A percentile compares a stretch with the other conserved stretches of the same genome.
These are phyloP conservation scores for Neofusicoccum sp. DNA, from an alignment of 2,329 filamentous ascomycete genomes.

Conservation along the genomic window DNA sequence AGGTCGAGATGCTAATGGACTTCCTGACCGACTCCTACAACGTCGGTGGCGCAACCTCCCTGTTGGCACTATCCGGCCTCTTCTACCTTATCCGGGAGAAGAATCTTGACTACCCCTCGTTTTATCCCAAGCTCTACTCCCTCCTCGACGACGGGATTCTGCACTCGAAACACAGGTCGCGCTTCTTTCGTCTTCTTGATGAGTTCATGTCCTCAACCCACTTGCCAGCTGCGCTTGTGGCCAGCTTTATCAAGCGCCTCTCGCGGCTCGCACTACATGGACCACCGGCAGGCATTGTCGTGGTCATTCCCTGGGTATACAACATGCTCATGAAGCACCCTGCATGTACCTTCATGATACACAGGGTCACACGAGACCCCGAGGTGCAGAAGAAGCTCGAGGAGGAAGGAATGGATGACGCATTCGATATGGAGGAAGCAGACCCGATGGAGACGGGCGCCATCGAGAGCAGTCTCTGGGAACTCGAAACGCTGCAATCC, in stretches of 20 bases:
- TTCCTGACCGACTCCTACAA: slow-evolving; percentile 95
- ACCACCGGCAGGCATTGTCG: slow-evolving; percentile 84
- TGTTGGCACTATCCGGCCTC: slow-evolving; percentile 86
- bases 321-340: slow-evolving; percentile 90
- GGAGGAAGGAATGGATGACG: slow-evolving; percentile 65
- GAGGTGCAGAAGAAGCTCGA: slow-evolving; percentile 60
- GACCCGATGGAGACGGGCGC: slow-evolving; percentile 85
- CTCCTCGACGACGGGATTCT: slow-evolving; percentile 81
- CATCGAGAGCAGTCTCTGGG: slow-evolving; percentile 93
- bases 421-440: slow-evolving; percentile 70
- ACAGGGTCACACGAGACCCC: slow-evolving; percentile 65
- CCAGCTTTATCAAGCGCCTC: slow-evolving; percentile 95
- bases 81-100: slow-evolving; percentile 92
- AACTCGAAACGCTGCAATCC: slow-evolving; percentile 82
- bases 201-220: slow-evolving; percentile 89
- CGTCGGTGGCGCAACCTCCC: slow-evolving; percentile 77
- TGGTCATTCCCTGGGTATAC: slow-evolving; percentile 89
- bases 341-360: slow-evolving; percentile 92
- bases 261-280: slow-evolving; percentile 80
- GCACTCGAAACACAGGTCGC: slow-evolving; percentile 90
- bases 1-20: slow-evolving; percentile 88
- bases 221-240: slow-evolving; percentile 84
- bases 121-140: slow-evolving; percentile 92
- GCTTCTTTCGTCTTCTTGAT: slow-evolving; percentile 88
- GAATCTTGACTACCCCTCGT: slow-evolving; percentile 93